These are phyloP conservation scores for Pseudophaeomoniella oleicola DNA, from an alignment of 2,329 filamentous ascomycete genomes.

Conservation along the genomic window DNA sequence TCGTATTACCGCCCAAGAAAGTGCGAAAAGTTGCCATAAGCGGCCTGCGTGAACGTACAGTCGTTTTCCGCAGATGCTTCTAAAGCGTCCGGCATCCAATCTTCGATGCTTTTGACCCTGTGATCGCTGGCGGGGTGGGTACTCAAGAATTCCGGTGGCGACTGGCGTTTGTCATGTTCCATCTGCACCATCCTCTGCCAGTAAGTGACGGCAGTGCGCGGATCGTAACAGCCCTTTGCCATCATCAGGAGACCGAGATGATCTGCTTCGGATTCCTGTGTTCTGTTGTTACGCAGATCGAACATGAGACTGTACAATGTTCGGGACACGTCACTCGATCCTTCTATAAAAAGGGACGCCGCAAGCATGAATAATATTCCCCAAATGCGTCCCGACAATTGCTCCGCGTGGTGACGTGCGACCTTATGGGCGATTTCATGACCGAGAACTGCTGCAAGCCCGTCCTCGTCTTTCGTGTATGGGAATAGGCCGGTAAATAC, in stretches of 20 bases:
- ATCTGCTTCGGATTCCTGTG: slow-evolving; percentile 47
- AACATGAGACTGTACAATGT: slow-evolving; percentile 35
- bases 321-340: slow-evolving; percentile 22
- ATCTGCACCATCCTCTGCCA: slow-evolving; percentile 37
- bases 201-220: slow-evolving; percentile 38
- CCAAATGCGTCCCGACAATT: slow-evolving; percentile 28
- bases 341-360: slow-evolving; percentile 18
- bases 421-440: slow-evolving; percentile 54
- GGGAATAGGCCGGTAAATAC: slow-evolving; percentile 48
- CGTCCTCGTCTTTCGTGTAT: slow-evolving; percentile 40
- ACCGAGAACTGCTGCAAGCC: slow-evolving; percentile 44
- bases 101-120: slow-evolving; percentile 37
- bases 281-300: slow-evolving; percentile 38
- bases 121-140: slow-evolving; percentile 45
- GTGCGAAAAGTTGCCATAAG: neutral
- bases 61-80: slow-evolving; percentile 22
- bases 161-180: slow-evolving; percentile 18
- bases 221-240: slow-evolving; percentile 46
- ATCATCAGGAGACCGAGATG: slow-evolving; percentile 49
- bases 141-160: slow-evolving; percentile 41
- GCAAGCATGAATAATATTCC: slow-evolving; percentile 12
- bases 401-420: slow-evolving; percentile 40
- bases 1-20: neutral
- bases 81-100: slow-evolving; percentile 30
- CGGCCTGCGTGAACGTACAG: slow-evolving; percentile 16